Base-by-base conservation (phyloP, 169 alveolate genomes). In the Plasmodium gonderi region DNA sequence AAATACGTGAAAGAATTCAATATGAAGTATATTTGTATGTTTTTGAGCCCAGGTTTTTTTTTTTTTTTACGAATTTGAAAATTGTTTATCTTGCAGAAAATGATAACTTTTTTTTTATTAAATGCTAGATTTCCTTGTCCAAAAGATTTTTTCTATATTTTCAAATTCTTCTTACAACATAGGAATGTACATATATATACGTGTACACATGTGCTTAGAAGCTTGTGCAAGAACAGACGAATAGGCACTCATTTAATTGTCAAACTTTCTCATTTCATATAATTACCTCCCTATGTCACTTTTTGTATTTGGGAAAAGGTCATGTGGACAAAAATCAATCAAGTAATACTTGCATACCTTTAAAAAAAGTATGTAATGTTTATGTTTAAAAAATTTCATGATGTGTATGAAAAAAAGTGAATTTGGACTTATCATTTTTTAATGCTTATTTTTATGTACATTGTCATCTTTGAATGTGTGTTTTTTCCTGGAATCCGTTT, bases 301-400 rank as follows among this genome's bases (percentile, higher is more conserved):
- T 85, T 97, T 96, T 1, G 98, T 97, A 89, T 98, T 97, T 23
- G 97, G 96, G 90, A 98, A 98, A 65, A 97, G 96, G 47, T 97
- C 99, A 79, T 98, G 98, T 6, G 99, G 99, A 78, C 99, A 98
- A 94, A 97, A 97, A 51, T 97, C 98, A 40, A 97, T 94, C 80
- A 98, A 92, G 92, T 81, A 96, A 90, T 95, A 97, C 92, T 97
- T 97, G 94, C 98, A 97, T 12, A 97, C 98, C 96, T 95, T 69
- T 80, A 51, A 69, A 83, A 69, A 65, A 79, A 40, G 6, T 4
- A 91, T 7, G 76, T n/a, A 44, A 79, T 1, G 2, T 67, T 26
- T 17, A 82, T 38, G 42, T 9, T 11, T 82, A 42, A 6, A 49
- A 11, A 60, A 77, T 45, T 17, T 40, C 42, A 79, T 79, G 14